Percentiles rank a stretch among this genome's conserved stretches.
Conservation (phyloP, 805 yeast genomes). For the Saccharomycopsis olivae region DNA sequence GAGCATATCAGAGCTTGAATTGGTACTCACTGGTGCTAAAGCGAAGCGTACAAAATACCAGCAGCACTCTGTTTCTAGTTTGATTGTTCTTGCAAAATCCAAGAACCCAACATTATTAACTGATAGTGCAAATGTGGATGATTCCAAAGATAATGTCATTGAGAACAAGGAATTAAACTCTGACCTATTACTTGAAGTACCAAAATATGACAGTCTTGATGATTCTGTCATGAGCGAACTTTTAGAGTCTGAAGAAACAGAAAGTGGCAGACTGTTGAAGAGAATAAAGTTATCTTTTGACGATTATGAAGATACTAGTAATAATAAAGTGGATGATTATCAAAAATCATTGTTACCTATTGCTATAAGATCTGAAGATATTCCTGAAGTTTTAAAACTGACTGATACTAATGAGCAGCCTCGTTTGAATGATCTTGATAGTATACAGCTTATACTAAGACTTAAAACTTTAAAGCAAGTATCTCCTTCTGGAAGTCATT, state of each 20-base stretch:
- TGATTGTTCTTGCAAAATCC: slow-evolving; percentile 65
- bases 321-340: slow-evolving; percentile 19
- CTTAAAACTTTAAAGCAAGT: slow-evolving; percentile 52
- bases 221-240: slow-evolving; percentile 34
- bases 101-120: slow-evolving; percentile 23
- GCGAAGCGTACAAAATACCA: slow-evolving; percentile 85
- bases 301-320: slow-evolving; percentile 28
- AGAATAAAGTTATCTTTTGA: slow-evolving; percentile 20
- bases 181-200: slow-evolving; percentile 68
- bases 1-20: slow-evolving; percentile 46
- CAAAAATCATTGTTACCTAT: slow-evolving; percentile 51
- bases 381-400: slow-evolving; percentile 41
- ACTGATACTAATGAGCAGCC: slow-evolving; percentile 84
- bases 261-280: slow-evolving; percentile 4
- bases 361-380: slow-evolving; percentile 48
- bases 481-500: slow-evolving; percentile 57
- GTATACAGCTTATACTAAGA: slow-evolving; percentile 62
- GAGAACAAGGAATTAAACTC: slow-evolving; percentile 57
- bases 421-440: slow-evolving; percentile 54
- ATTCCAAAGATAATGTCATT: slow-evolving; percentile 27
- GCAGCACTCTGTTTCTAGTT: slow-evolving; percentile 54
- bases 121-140: slow-evolving; percentile 16
- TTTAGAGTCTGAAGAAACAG: slow-evolving; percentile 23
- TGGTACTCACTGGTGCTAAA: slow-evolving; percentile 74
- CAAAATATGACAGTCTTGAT: slow-evolving; percentile 54